phyloP scores from a whole-genome alignment of 495 filamentous ascomycete genomes.

The Parachaetomium inaequale region DNA sequence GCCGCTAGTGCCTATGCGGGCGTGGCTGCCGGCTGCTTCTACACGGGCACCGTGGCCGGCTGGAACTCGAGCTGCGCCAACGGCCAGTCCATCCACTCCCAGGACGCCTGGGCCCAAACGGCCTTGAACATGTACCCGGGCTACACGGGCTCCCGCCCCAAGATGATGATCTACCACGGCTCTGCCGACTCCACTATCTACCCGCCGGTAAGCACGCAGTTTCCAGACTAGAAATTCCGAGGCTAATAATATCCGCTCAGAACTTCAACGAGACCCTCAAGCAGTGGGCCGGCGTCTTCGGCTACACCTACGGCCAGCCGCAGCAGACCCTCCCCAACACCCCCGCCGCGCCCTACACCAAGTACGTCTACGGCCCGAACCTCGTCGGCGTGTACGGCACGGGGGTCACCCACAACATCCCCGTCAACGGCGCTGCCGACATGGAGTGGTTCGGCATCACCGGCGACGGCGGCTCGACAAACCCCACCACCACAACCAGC shows the following conservation, averaged over 20 bases:
- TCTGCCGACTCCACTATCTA: constrained; percentile 46
- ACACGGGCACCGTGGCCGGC: constrained; percentile 40
- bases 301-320: constrained; percentile 35
- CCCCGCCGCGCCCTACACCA: constrained; percentile 36
- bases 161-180: constrained; percentile 56
- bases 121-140: constrained; percentile 47
- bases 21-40: constrained; percentile 60
- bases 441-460: constrained; percentile 38
- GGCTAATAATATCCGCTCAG: constrained; percentile 4
- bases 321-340: constrained; percentile 30
- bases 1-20: constrained; percentile 57
- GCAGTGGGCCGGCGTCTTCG: constrained; percentile 50
- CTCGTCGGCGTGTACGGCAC: constrained; percentile 40
- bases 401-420: constrained; percentile 33
- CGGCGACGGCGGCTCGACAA: constrained; percentile 8
- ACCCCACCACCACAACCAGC: constrained; percentile 6
- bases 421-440: constrained; percentile 31
- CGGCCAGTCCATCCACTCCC: constrained; percentile 39
- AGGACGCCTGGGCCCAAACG: constrained; percentile 43
- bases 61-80: constrained; percentile 47
- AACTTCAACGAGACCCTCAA: constrained; percentile 52
- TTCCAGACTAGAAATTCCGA: not conserved
- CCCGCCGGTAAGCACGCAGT: constrained; percentile 21
- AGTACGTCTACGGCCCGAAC: constrained; percentile 46
- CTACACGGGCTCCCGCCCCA: constrained; percentile 50